Percentiles rank a stretch among this genome's conserved stretches.
phyloP scores from a whole-genome alignment of 768 basidiomycete species.

The Strobilomyces dryophilus region DNA sequence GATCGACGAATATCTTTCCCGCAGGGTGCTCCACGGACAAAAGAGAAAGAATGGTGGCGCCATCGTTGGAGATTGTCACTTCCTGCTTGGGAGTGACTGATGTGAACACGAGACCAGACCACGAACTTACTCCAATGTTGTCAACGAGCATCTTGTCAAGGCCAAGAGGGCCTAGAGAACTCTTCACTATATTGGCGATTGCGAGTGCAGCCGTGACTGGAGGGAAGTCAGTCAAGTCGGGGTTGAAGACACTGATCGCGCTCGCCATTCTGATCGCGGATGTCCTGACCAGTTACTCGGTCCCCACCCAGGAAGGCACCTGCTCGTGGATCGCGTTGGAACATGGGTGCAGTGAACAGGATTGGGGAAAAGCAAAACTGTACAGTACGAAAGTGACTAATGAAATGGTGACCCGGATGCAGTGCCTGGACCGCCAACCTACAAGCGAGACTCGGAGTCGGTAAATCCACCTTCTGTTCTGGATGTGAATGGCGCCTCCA shows the following conservation, averaged over 20 bases:
- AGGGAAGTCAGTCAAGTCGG: not conserved
- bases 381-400: too few relatives aligned
- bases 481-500: slow-evolving; percentile 40
- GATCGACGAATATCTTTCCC: slow-evolving; percentile 94
- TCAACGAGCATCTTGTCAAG: slow-evolving; percentile 98
- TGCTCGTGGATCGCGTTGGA: slow-evolving; percentile 87
- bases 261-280: slow-evolving; percentile 93
- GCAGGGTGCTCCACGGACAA: slow-evolving; percentile 96
- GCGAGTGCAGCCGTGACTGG: slow-evolving; percentile 92
- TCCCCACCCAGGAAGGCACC: slow-evolving; percentile 94
- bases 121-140: slow-evolving; percentile 80
- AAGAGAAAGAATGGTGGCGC: slow-evolving; percentile 95
- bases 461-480: not conserved
- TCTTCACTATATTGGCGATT: slow-evolving; percentile 97
- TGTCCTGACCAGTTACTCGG: slow-evolving; percentile 90
- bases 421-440: not conserved
- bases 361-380: not conserved
- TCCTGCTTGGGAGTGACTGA: slow-evolving; percentile 51
- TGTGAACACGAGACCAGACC: not conserved
- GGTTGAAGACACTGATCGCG: not conserved
- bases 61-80: slow-evolving; percentile 99
- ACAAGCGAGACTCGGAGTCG: too few relatives aligned
- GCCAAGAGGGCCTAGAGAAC: slow-evolving; percentile 90
- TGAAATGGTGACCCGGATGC: slow-evolving; percentile 5
- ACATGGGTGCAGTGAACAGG: slow-evolving; percentile 44